Conservation (phyloP, 257 asterid species). For the Solanum sitiens region DNA sequence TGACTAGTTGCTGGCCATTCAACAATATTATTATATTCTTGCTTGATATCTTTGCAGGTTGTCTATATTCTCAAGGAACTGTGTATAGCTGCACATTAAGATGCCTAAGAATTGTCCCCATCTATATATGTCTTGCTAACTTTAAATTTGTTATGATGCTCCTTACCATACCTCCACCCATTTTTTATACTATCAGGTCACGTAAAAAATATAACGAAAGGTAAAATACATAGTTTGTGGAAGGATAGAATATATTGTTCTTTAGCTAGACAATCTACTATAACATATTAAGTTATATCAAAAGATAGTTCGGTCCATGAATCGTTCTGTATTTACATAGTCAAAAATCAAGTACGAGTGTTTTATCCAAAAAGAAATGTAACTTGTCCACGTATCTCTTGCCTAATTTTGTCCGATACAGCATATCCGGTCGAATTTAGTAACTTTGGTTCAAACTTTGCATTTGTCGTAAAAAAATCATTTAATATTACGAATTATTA, state of each 20-base stretch:
- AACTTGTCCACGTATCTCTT: neutral
- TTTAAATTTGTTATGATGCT: neutral
- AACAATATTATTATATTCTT: neutral
- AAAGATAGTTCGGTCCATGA: neutral
- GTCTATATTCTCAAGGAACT: neutral
- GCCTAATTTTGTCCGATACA: neutral
- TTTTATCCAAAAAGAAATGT: too few relatives aligned
- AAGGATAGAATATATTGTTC: neutral
- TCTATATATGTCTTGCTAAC: neutral
- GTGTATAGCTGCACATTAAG: neutral
- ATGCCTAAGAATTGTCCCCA: neutral
- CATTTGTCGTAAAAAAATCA: neutral
- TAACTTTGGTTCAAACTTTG: neutral
- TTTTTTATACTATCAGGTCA: neutral
- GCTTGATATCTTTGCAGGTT: neutral
- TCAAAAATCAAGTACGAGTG: too few relatives aligned
- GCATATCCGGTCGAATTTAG: neutral
- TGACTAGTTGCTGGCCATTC: neutral
- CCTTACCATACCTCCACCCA: too few relatives aligned
- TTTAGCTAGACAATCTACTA: neutral
- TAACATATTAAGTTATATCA: neutral
- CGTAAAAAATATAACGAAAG: neutral
- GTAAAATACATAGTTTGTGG: neutral
- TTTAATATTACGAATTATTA: neutral
- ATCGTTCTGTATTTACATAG: neutral